Evolutionary conservation across 805 yeast species (phyloP), one percentile per base, ranked within the genome.

Genomic region (Sungouiella thailandica): DNA sequence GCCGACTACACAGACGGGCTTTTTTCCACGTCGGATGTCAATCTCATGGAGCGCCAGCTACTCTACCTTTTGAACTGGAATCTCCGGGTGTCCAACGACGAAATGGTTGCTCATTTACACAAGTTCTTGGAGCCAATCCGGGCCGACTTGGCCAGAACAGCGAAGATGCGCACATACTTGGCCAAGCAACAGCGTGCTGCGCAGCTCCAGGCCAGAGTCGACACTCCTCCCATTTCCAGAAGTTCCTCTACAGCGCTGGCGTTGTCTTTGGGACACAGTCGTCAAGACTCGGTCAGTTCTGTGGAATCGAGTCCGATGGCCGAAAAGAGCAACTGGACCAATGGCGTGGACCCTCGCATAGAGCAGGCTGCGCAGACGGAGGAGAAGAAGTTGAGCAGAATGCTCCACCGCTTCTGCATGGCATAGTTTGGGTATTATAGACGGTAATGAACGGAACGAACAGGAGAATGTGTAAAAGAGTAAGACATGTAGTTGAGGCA

Each of bases 1-100:
- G 78, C 86, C 25, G 74, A 71, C 46, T 80, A 80, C 58, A 80
- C 90, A 5, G 88, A 83, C 49, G 87, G 85, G 2, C 65, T 83
- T 26, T 82, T 83, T 59, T 62, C 68, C 29, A 58, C 70, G 35
- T 77, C 77, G 42, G 94, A 83, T 54, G 76, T 83, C 44, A 83
- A 82, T 56, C 64, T 82, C 41, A 83, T 83, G 88, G 94, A 83
- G 59, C 74, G 86, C 53, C 90, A 83, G 57, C 62, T 83, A 39
- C 64, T 83, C 33, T 76, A 69, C 50, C 63, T 83, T 32, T 61
- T 83, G 52, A 72, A 81, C 57, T 83, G 89, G 88, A 81, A 83
- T 54, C 62, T 82, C 41, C 58, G 64, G 37, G 69, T 75, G 25
- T 51, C 58, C 32, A 67, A 60, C 44, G 57, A 55, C 17, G 79